Evolutionary conservation across 2,329 filamentous ascomycete genomes (phyloP).

Genomic region (Trichoderma afroharzianum): DNA sequence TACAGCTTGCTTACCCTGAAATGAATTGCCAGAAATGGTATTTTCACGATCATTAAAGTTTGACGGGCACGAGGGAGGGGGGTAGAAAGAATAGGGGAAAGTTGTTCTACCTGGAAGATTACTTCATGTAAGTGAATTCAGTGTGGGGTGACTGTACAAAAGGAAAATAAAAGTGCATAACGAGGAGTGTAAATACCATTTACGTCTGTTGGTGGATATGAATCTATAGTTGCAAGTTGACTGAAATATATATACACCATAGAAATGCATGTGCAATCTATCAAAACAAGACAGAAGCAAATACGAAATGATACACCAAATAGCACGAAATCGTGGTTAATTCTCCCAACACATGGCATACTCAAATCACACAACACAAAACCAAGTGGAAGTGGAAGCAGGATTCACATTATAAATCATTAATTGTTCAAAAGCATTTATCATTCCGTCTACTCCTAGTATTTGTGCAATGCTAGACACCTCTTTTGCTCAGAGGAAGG

Average conservation of each 20-base stretch:
- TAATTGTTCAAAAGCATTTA: slow-evolving; percentile 29
- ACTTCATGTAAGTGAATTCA: fast-evolving
- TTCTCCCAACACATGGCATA: no score
- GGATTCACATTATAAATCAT: slow-evolving; percentile 2
- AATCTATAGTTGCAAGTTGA: background rate
- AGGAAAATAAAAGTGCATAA: background rate
- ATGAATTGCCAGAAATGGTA: background rate
- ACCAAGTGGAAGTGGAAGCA: background rate
- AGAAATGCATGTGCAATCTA: background rate
- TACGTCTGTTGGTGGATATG: background rate
- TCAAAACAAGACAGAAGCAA: background rate
- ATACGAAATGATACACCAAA: background rate
- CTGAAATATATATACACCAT: background rate
- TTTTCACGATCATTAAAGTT: background rate
- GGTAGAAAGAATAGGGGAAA: background rate
- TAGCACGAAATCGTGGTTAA: background rate
- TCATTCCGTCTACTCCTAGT: slow-evolving; percentile 36
- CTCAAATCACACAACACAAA: background rate
- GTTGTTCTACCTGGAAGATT: background rate
- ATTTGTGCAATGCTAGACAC: slow-evolving; percentile 35
- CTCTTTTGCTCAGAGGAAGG: slow-evolving; percentile 26
- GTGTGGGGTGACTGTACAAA: background rate
- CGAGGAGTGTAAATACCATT: no score
- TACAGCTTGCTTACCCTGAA: slow-evolving; percentile 4
- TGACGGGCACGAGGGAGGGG: background rate